Conservation (phyloP, 148 eudicot species). For the Chenopodium album region DNA sequence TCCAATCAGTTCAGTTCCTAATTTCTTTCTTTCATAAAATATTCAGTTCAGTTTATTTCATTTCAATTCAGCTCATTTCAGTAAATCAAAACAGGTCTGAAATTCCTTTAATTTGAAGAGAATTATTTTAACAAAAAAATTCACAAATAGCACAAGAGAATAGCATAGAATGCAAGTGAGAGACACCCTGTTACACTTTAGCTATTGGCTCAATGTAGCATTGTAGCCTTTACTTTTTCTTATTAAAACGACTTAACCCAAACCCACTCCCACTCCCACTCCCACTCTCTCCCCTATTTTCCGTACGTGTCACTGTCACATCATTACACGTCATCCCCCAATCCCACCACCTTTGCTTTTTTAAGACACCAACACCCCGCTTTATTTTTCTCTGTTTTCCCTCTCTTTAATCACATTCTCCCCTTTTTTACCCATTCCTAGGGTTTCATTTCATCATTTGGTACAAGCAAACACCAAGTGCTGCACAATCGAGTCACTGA, state of each 20-base stretch:
- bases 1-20: too few relatives aligned
- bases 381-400: neutral
- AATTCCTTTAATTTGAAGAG: too few relatives aligned
- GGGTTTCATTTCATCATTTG: constrained; percentile 33
- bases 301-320: constrained; percentile 26
- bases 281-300: neutral
- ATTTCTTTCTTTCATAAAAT: too few relatives aligned
- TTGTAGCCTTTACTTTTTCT: too few relatives aligned
- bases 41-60: too few relatives aligned
- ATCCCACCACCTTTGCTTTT: constrained; percentile 6
- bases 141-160: neutral
- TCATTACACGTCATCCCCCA: constrained; percentile 18
- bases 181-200: neutral
- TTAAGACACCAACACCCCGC: neutral
- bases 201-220: neutral
- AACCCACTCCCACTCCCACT: constrained; percentile 4
- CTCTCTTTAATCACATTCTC: constrained; percentile 5
- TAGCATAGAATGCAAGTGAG: neutral
- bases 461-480: too few relatives aligned
- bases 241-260: neutral
- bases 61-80: too few relatives aligned
- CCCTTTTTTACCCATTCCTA: constrained; percentile 16
- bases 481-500: neutral
- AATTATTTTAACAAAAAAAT: too few relatives aligned
- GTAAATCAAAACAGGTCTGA: too few relatives aligned